phyloP scores from a whole-genome alignment of 371 early-diverging fungal genomes.

The Mucor plumbeus region DNA sequence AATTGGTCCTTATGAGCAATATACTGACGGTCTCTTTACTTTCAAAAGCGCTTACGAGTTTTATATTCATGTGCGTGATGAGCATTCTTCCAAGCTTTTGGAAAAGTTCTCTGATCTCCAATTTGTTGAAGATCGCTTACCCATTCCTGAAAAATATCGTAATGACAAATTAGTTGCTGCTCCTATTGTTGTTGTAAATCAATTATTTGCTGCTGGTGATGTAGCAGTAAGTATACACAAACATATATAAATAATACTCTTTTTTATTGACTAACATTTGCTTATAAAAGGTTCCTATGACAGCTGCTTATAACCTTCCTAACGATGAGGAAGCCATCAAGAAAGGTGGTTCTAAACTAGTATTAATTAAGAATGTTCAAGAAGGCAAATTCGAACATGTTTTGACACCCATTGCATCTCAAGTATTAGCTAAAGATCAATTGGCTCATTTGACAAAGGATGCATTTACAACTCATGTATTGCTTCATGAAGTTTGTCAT shows the following conservation, averaged over 20 bases:
- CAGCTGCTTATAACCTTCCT: slow-evolving; percentile 85
- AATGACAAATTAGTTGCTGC: slow-evolving; percentile 71
- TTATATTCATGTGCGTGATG: slow-evolving; percentile 79
- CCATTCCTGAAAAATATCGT: slow-evolving; percentile 76
- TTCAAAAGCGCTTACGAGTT: slow-evolving; percentile 76
- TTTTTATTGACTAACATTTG: not conserved
- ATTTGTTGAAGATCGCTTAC: slow-evolving; percentile 73
- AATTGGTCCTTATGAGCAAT: slow-evolving; percentile 81
- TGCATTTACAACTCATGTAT: slow-evolving; percentile 81
- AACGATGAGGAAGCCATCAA: slow-evolving; percentile 83
- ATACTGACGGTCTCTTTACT: slow-evolving; percentile 74
- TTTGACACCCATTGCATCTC: slow-evolving; percentile 68
- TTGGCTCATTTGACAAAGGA: slow-evolving; percentile 64
- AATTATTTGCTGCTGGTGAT: slow-evolving; percentile 77
- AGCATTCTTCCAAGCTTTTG: slow-evolving; percentile 61
- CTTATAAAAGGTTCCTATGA: slow-evolving; percentile 51
- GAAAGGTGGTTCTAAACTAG: slow-evolving; percentile 76
- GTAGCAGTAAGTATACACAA: slow-evolving; percentile 68
- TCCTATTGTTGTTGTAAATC: slow-evolving; percentile 83
- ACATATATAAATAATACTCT: not conserved
- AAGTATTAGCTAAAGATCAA: slow-evolving; percentile 64
- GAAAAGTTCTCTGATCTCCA: slow-evolving; percentile 76
- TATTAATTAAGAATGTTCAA: slow-evolving; percentile 85
- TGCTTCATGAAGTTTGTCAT: slow-evolving; percentile 82
- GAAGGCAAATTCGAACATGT: slow-evolving; percentile 76